phyloP scores from a whole-genome alignment of 257 asterid species.

The Cruciata laevipes region DNA sequence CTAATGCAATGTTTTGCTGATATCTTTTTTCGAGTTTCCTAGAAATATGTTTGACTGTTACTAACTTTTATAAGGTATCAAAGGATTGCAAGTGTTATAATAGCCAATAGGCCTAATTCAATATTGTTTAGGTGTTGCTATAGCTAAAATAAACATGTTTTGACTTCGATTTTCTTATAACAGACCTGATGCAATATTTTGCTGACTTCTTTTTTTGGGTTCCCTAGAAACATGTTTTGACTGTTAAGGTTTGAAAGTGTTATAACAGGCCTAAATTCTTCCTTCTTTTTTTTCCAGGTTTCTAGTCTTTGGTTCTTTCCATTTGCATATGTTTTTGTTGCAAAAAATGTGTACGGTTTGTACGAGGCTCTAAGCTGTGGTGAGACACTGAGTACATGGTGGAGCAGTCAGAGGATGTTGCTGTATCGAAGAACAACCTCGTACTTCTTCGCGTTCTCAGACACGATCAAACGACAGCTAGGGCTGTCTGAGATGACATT shows the following conservation, averaged over 20 bases:
- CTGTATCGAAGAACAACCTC: conserved; percentile 45
- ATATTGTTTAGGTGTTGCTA: too few species aligned
- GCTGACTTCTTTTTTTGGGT: too few species aligned
- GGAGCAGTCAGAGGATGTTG: conserved; percentile 58
- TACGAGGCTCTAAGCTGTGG: conserved; percentile 41
- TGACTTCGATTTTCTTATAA: too few species aligned
- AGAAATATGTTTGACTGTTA: not conserved
- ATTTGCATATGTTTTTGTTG: conserved; percentile 35
- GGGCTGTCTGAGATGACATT: conserved; percentile 49
- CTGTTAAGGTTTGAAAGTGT: too few species aligned
- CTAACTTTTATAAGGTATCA: not conserved
- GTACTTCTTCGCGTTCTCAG: conserved; percentile 44
- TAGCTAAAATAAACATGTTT: too few species aligned
- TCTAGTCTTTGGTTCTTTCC: conserved; percentile 51
- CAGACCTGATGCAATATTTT: too few species aligned
- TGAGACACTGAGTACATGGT: conserved; percentile 46
- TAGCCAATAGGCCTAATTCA: not conserved
- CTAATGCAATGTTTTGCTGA: not conserved
- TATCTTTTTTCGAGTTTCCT: not conserved
- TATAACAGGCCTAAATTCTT: too few species aligned
- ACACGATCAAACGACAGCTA: conserved; percentile 27
- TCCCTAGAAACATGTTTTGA: too few species aligned
- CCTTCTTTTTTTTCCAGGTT: conserved; percentile 24
- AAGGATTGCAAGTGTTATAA: not conserved
- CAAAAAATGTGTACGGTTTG: conserved; percentile 26